Evolutionary conservation across 257 asterid species (phyloP).

Genomic region (Haberlea rhodopensis): DNA sequence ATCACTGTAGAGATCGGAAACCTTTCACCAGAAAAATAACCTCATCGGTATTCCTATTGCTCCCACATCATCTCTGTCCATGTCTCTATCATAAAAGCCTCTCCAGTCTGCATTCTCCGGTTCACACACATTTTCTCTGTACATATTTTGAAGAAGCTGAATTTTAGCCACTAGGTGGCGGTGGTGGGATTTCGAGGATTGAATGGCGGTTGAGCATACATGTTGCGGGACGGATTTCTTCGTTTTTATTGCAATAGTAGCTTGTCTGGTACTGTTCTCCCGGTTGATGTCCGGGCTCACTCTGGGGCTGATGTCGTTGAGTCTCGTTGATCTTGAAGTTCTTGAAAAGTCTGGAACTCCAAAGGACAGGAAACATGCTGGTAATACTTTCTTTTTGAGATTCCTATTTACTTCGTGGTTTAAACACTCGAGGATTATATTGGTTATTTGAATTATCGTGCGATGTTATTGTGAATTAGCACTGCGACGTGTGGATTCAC

Average conservation of each 20-base stretch:
- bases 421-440: too few relatives aligned
- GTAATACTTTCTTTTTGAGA: slow-evolving; percentile 30
- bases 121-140: not conserved
- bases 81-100: not conserved
- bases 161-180: not conserved
- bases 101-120: not conserved
- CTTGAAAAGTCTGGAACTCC: slow-evolving; percentile 90
- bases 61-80: not conserved
- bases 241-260: slow-evolving; percentile 53
- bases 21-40: not conserved
- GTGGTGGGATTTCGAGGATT: slow-evolving; percentile 5
- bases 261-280: slow-evolving; percentile 67
- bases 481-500: not conserved
- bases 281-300: slow-evolving; percentile 99
- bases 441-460: too few relatives aligned
- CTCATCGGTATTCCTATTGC: not conserved
- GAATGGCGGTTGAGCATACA: slow-evolving; percentile 82
- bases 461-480: not conserved
- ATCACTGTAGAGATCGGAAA: not conserved
- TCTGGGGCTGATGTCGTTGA: slow-evolving; percentile 93
- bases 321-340: slow-evolving; percentile 97
- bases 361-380: slow-evolving; percentile 60
- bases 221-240: slow-evolving; percentile 71
- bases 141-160: not conserved
- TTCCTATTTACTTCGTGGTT: not conserved